Conservation (phyloP, 2,329 filamentous ascomycete species). For the Epichloe gansuensis region DNA sequence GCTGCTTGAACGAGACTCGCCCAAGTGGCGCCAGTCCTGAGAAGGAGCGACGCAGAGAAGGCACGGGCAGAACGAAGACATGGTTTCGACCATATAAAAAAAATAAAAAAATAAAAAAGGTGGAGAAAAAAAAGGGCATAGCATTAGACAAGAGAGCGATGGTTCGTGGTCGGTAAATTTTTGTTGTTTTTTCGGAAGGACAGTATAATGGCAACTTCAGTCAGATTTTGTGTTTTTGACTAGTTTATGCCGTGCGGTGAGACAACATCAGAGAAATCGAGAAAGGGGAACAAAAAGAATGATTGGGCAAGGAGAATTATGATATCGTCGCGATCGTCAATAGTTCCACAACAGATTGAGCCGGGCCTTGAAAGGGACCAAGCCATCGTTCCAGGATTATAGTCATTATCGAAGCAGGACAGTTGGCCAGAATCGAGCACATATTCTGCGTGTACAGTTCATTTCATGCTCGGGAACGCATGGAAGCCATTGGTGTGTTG, state of each 20-base stretch:
- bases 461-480: constrained; percentile 22
- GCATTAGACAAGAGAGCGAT: not conserved
- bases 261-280: not conserved
- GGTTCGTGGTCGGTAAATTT: not conserved
- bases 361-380: not conserved
- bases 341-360: not conserved
- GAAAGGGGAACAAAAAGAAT: not conserved
- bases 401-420: not conserved
- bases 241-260: not conserved
- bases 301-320: not conserved
- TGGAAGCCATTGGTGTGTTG: constrained; percentile 22
- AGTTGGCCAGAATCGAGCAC: not conserved
- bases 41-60: not conserved
- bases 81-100: not conserved
- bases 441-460: not conserved
- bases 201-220: not conserved
- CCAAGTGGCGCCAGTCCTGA: not conserved
- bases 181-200: constrained; percentile 1
- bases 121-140: not conserved
- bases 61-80: too few relatives aligned
- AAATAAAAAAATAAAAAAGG: not conserved
- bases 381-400: not conserved
- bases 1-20: not conserved
- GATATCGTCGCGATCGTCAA: constrained; percentile 5
- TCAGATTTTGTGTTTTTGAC: not conserved